Percentiles rank a stretch among this genome's conserved stretches.
Conservation (phyloP, 2,329 filamentous ascomycete genomes). For the Aspergillus vadensis region DNA sequence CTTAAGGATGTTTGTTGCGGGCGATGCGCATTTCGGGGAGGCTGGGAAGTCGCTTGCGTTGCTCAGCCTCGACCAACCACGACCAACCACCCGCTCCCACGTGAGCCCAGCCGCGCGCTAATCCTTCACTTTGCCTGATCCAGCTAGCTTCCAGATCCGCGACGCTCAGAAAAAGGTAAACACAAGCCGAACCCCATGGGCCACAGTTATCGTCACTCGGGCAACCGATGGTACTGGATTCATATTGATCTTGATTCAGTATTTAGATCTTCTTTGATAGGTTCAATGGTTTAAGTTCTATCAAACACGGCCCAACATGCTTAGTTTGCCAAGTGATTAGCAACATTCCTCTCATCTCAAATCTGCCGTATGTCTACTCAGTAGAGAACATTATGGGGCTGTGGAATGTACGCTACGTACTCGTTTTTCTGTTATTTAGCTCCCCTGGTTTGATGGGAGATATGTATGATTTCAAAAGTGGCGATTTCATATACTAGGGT, state of each 20-base stretch:
- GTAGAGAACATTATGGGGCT: too few species aligned
- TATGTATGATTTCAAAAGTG: too few species aligned
- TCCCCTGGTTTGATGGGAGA: too few species aligned
- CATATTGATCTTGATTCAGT: too few species aligned
- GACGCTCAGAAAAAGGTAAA: conserved; percentile 22
- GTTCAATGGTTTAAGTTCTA: not conserved
- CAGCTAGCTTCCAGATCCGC: conserved; percentile 19
- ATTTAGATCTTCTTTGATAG: too few species aligned
- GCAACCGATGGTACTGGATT: conserved; percentile 15
- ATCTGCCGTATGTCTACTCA: too few species aligned
- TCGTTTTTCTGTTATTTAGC: too few species aligned
- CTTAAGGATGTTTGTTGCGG: conserved; percentile 27
- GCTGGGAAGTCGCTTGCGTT: conserved; percentile 27
- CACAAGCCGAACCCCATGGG: conserved; percentile 20
- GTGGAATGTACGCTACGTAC: too few species aligned
- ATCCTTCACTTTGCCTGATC: conserved; percentile 11
- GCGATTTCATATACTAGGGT: too few species aligned
- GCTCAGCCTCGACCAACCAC: conserved; percentile 23
- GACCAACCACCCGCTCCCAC: conserved; percentile 22
- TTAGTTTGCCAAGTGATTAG: too few species aligned
- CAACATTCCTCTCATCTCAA: too few species aligned
- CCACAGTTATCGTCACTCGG: conserved; percentile 21
- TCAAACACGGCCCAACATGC: too few species aligned
- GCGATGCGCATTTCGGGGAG: conserved; percentile 24
- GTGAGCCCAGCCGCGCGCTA: conserved; percentile 32